Base-by-base conservation (phyloP, 345 rosid genomes). In the Angophora floribunda region DNA sequence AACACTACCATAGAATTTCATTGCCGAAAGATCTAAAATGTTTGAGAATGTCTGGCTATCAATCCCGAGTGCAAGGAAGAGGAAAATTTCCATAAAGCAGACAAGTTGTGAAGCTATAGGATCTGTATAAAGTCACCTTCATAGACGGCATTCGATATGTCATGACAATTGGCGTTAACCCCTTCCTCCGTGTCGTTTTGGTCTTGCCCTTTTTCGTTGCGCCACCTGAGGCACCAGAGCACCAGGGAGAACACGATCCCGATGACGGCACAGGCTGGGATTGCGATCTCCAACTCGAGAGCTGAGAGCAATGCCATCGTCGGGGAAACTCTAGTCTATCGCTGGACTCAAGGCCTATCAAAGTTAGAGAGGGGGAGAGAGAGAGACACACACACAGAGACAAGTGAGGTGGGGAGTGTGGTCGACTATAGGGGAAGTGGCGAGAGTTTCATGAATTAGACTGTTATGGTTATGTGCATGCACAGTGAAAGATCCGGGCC, bases 161-260 rank as follows among this genome's bases (percentile, higher is more conserved):
- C n/a, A n/a, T n/a, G n/a, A n/a, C n/a, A n/a, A n/a, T n/a, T n/a
- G n/a, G n/a, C n/a, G n/a, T n/a, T n/a, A n/a, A n/a, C n/a, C n/a
- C n/a, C n/a, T n/a, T n/a, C n/a, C n/a, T n/a, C n/a, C n/a, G n/a
- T n/a, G n/a, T n/a, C n/a, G 41, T 36, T 36, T 36, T 36, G 91
- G 41, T 36, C 3, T 36, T 36, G 41, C 41, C 2, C 41, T 36
- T 36, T 36, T 2, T 36, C 93, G 51, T 36, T 26, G 28, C 59
- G 70, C 36, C 91, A 90, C n/a, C 89, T 89, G 22, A 87, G 87
- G 21, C 85, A 2, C 93, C 93, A 92, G 59, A 87, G 93, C 28
- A 91, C 41, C 28, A 91, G 85, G 49, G 93, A 41, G 90, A 91
- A 91, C 45, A 13, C 89, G 51, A 92, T 92, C 84, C 93, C 93